phyloP scores from a whole-genome alignment of 208 protist genomes.

The Trypanosoma avium region DNA sequence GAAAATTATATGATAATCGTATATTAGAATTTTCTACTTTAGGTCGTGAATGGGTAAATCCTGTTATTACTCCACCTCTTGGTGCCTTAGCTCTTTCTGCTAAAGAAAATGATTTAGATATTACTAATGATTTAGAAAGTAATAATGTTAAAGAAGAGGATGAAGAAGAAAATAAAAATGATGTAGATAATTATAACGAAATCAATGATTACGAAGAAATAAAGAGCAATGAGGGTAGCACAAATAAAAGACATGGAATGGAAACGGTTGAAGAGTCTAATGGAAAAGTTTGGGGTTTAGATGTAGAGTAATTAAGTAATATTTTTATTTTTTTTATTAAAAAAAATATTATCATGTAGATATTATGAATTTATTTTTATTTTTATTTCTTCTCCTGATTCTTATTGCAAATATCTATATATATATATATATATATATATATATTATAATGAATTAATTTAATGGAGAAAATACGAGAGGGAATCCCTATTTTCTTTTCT shows the following conservation, averaged over 20 bases:
- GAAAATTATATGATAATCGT: constrained; percentile 66
- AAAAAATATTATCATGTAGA: background rate
- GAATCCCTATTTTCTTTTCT: too few relatives aligned
- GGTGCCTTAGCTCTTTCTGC: constrained; percentile 5
- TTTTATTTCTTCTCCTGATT: background rate
- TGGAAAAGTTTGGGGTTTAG: constrained; percentile 3
- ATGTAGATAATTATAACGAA: too few relatives aligned
- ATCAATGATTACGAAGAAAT: too few relatives aligned
- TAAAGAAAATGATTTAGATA: constrained; percentile 8
- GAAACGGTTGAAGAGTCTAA: background rate
- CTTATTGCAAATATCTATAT: too few relatives aligned
- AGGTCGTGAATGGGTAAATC: constrained; percentile 54
- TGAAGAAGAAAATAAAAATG: too few relatives aligned
- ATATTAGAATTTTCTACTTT: constrained; percentile 43
- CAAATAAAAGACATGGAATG: background rate
- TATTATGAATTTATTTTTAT: background rate
- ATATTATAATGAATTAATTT: too few relatives aligned
- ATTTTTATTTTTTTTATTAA: constrained; percentile 5
- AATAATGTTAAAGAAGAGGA: too few relatives aligned
- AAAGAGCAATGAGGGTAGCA: too few relatives aligned
- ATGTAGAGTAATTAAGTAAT: constrained; percentile 24
- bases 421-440: too few relatives aligned
- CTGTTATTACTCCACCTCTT: constrained; percentile 32
- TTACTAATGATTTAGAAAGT: constrained; percentile 24
- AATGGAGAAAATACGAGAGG: too few relatives aligned